Base-by-base conservation (phyloP, 1,139 yeast species). In the Torulaspora pretoriensis region DNA sequence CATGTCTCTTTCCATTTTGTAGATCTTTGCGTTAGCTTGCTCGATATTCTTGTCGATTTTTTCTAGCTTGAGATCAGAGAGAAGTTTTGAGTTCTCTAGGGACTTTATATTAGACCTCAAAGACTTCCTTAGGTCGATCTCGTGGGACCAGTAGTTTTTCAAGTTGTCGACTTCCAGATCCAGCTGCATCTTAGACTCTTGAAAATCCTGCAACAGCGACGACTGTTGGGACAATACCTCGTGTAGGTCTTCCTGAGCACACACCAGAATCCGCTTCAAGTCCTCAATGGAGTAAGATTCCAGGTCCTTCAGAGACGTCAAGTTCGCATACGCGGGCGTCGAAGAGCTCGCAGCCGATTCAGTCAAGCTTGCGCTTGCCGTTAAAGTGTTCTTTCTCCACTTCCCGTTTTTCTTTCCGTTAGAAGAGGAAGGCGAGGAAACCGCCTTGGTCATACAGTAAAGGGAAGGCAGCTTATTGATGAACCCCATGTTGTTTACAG, bases 401-500 rank as follows among this genome's bases (percentile, higher is more conserved):
- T 51, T 35, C 23, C 46, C 47, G 32, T 46, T 46, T 24, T 41
- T 45, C 37, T 40, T 43, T 19, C 36, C 30, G 14, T 19, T 28
- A 13, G 36, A 23, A 22, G 35, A 31, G 10, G 35, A 27, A 9
- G 17, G 24, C 27, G 33, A 22, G 12, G 35, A 23, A 13, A 23
- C 41, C 32, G 63, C 50, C 35, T 60, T 63, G 3, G 80, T 75
- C 61, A 71, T 73, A 46, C 74, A 67, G 51, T 65, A 72, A 5
- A 74, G 62, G 1, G 79, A 65, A 7, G 71, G 69, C 38, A 74
- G 65, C 51, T 71, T 73, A 19, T 77, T 71, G 51, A 72, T 67
- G 55, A 69, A 76, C 5, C 74, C 73, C 27, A 69, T 62, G 49
- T 60, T 59, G 50, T 73, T 73, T 33, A 79, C 75, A 0, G 84